Percentiles rank a stretch among this genome's conserved stretches.
Conservation (phyloP, 805 yeast genomes). For the Wickerhamomyces bovis region DNA sequence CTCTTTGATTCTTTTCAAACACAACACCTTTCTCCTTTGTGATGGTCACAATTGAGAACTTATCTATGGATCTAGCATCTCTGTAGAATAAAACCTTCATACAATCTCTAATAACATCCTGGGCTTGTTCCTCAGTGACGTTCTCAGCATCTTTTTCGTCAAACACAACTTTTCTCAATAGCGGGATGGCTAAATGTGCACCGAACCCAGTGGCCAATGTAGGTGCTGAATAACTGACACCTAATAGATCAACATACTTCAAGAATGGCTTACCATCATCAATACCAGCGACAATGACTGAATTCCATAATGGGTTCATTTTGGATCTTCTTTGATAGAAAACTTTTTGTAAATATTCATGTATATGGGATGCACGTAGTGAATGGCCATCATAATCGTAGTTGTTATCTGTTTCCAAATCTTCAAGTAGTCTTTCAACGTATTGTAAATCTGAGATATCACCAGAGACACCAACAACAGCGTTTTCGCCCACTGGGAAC, state of each 20-base stretch:
- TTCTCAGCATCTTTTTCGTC: slow-evolving; percentile 68
- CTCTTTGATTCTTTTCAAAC: slow-evolving; percentile 59
- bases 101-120: slow-evolving; percentile 68
- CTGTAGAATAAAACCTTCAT: slow-evolving; percentile 95
- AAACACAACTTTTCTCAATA: slow-evolving; percentile 79
- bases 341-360: slow-evolving; percentile 78
- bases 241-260: slow-evolving; percentile 83
- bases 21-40: slow-evolving; percentile 56
- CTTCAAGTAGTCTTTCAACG: slow-evolving; percentile 66
- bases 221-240: slow-evolving; percentile 85
- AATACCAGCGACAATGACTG: slow-evolving; percentile 85
- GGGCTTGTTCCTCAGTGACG: slow-evolving; percentile 69
- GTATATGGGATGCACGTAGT: slow-evolving; percentile 80
- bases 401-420: slow-evolving; percentile 69
- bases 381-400: slow-evolving; percentile 69
- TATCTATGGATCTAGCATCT: slow-evolving; percentile 91
- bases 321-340: slow-evolving; percentile 85
- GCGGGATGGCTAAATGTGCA: slow-evolving; percentile 87
- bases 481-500: slow-evolving; percentile 73
- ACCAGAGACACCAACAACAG: slow-evolving; percentile 91
- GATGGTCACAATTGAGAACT: slow-evolving; percentile 73
- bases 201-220: slow-evolving; percentile 96
- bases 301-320: slow-evolving; percentile 96
- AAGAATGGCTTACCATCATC: slow-evolving; percentile 69
- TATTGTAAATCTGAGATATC: slow-evolving; percentile 93